These are phyloP conservation scores for Candida awuae DNA, from an alignment of 805 yeast genomes.

Conservation along the genomic window DNA sequence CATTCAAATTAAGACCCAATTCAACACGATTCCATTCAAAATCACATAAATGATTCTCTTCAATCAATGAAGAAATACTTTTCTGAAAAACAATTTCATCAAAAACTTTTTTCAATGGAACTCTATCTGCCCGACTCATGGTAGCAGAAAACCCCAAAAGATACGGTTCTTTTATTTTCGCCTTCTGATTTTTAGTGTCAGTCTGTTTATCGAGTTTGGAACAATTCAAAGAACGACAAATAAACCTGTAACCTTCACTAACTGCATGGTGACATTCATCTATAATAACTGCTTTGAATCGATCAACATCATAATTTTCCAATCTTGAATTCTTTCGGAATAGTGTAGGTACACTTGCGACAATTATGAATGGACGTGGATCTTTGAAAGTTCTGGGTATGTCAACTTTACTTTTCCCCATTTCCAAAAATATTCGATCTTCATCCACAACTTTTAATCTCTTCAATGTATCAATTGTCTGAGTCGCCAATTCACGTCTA, in stretches of 20 bases:
- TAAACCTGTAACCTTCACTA: conserved; percentile 52
- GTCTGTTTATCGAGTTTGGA: no score
- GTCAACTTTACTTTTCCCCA: conserved; percentile 44
- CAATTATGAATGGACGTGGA: conserved; percentile 37
- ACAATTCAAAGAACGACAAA: conserved; percentile 38
- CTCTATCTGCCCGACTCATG: conserved; percentile 65
- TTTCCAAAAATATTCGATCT: conserved; percentile 40
- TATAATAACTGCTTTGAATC: conserved; percentile 66
- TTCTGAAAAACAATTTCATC: conserved; percentile 71
- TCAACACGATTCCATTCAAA: conserved; percentile 55
- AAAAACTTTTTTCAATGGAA: conserved; percentile 48
- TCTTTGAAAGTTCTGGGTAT: conserved; percentile 9
- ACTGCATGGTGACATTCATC: conserved; percentile 95
- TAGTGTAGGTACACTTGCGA: conserved; percentile 72
- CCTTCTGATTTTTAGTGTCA: conserved; percentile 20
- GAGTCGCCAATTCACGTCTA: conserved; percentile 68
- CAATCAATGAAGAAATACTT: conserved; percentile 56
- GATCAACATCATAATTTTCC: conserved; percentile 42
- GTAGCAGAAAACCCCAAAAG: conserved; percentile 89
- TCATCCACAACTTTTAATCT: conserved; percentile 25
- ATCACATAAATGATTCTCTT: conserved; percentile 61
- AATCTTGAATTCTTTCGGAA: conserved; percentile 37
- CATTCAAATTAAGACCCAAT: conserved; percentile 28
- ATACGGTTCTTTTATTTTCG: conserved; percentile 38
- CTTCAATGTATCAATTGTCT: conserved; percentile 48